Base-by-base conservation (phyloP, 768 basidiomycete genomes). In the Amanita phalloides region DNA sequence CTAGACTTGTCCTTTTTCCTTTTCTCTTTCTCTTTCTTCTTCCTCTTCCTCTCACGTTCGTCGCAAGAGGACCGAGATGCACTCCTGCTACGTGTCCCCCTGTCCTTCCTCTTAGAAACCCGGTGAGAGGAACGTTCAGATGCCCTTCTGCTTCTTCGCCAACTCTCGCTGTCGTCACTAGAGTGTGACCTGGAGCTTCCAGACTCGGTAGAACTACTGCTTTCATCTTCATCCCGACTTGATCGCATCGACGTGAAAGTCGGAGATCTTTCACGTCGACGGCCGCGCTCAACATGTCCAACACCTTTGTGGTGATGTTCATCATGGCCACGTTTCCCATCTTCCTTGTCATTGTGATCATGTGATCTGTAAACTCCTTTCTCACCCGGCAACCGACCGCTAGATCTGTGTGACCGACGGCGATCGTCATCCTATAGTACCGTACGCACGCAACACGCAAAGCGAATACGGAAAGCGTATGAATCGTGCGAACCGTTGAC, bases 1-100 rank as follows among this genome's bases (percentile, higher is more conserved):
- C 64, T 67, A 36, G 62, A 57, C 45, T 54, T 66, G 37, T 69
- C 68, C 45, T 63, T 58, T 28, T 28, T 59, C 62, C 47, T 61
- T 33, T 62, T 25, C 66, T 62, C 48, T 61, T 66, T 56, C 67
- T 66, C 4, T 4, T 25, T 25, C 23, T 70, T 68, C 55, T 61
- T 71, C 32, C 62, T 72, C 59, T 61, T 69, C 28, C 67, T 66
- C 53, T 57, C 67, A 2, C 63, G 56, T 14, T 63, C 61, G 41
- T 53, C 49, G 11, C 56, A 59, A 38, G 54, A 53, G 7, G 55
- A 58, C 4, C 21, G 13, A 45, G 32, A 45, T 2, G 13, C 35
- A 11, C 51, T 52, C 28, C 51, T 52, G 21, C 43, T 52, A n/a
- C 54, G 51, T 55, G 53, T 58, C 55, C 45, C 62, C 9, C 56